Evolutionary conservation across 2,329 filamentous ascomycete genomes (phyloP), one percentile per base, ranked within the genome.

Genomic region (Penicillium sp.): DNA sequence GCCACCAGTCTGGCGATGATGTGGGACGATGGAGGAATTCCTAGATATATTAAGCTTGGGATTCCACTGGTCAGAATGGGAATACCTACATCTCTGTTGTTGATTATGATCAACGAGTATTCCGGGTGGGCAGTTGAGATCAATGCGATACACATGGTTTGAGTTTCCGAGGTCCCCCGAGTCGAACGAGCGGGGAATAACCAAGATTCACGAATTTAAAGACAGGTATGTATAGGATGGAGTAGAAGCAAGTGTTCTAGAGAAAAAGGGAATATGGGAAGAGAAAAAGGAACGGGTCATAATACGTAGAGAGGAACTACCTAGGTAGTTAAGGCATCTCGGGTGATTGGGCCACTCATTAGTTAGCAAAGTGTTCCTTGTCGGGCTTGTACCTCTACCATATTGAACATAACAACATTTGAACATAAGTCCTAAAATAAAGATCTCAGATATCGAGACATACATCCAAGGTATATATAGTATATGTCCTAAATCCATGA

Each of bases 101-200:
- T 85, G 68, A 91, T 78, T 57, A 90, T 75, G 64, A 93, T 88
- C 57, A 92, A 79, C 27, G 87, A 81, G 73, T 92, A 92, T 61
- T 82, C 78, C 10, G 89, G 89, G 68, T 92, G 89, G 44, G 86
- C 81, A 18, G 88, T 92, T 27, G 88, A 90, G 55, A 90, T 77
- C 44, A 92, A 78, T 46, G 85, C 86, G 74, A 92, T 91, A 70
- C 89, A 92, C 89, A 92, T 92, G 47, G 52, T 65, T 49, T 45
- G 72, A 12, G 78, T 65, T 15, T 13, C 75, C 76, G 3, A 78
- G 60, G 6, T 40, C 23, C 47, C 15, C n/a, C 41, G 46, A 7
- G 40, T 25, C 37, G 50, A 53, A 18, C 6, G 23, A 6, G 35
- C 23, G 51, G 46, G 23, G 13, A 35, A 54, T 42, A 49, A 37